Conservation (phyloP, 352 stramenopile species). For the Phytopythium montanum region DNA sequence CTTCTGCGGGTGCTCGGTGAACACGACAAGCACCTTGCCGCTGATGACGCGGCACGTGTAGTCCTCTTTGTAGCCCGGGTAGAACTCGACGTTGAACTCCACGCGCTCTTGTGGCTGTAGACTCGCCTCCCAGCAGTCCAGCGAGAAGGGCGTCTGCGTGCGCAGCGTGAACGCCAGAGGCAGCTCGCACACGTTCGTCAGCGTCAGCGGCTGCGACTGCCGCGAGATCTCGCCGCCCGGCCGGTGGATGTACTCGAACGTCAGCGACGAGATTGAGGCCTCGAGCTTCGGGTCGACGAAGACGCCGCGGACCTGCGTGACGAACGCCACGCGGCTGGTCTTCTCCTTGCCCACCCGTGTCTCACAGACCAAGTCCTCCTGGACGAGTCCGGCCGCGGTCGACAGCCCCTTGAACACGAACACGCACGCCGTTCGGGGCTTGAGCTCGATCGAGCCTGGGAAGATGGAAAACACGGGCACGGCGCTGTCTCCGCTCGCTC, state of each 20-base stretch:
- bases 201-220: slow-evolving; percentile 70
- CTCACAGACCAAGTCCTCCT: slow-evolving; percentile 90
- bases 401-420: slow-evolving; percentile 92
- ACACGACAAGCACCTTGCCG: slow-evolving; percentile 78
- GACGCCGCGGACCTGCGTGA: slow-evolving; percentile 83
- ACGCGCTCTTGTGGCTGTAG: slow-evolving; percentile 78
- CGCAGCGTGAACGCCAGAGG: slow-evolving; percentile 90
- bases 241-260: slow-evolving; percentile 87
- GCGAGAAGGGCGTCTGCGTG: slow-evolving; percentile 88
- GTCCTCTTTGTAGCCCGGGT: slow-evolving; percentile 92
- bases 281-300: slow-evolving; percentile 89
- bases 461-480: slow-evolving; percentile 88
- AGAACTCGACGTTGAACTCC: slow-evolving; percentile 90
- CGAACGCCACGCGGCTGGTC: slow-evolving; percentile 79
- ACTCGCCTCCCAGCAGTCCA: slow-evolving; percentile 89
- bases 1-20: slow-evolving; percentile 88
- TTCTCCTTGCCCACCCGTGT: slow-evolving; percentile 93
- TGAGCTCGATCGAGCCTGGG: slow-evolving; percentile 90
- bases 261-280: slow-evolving; percentile 63
- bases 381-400: slow-evolving; percentile 43
- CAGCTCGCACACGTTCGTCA: slow-evolving; percentile 88
- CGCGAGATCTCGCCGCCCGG: slow-evolving; percentile 56
- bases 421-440: slow-evolving; percentile 90
- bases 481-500: slow-evolving; percentile 16
- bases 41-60: slow-evolving; percentile 86